phyloP scores from a whole-genome alignment of 345 rosid genomes.

The Noccaea bulbosa region DNA sequence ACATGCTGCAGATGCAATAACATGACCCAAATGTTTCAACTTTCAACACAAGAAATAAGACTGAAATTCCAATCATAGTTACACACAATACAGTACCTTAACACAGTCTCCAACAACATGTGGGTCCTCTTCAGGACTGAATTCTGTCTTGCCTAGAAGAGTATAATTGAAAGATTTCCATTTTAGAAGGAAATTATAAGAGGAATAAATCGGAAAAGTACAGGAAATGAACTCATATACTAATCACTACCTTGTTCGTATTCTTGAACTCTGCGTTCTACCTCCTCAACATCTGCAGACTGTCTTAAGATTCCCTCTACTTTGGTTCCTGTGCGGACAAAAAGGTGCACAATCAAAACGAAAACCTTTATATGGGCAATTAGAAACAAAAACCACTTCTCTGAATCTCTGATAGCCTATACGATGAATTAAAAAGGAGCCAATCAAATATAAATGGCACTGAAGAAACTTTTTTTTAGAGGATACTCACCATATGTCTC shows the following conservation, averaged over 20 bases:
- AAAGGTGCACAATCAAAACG: conserved; percentile 38
- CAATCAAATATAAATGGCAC: background rate
- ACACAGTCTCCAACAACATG: conserved; percentile 99
- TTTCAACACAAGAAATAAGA: conserved; percentile 24
- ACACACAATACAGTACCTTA: conserved; percentile 59
- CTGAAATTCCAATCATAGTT: conserved; percentile 28
- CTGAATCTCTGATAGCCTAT: background rate
- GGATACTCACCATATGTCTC: conserved; percentile 75
- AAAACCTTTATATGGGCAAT: conserved; percentile 10
- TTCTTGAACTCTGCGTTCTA: conserved; percentile 85
- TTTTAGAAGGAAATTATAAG: background rate
- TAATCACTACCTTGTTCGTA: conserved; percentile 80
- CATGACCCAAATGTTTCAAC: conserved; percentile 35
- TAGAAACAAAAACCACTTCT: conserved; percentile 1
- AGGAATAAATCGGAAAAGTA: background rate
- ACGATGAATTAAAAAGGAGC: background rate
- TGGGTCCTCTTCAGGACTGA: conserved; percentile 87
- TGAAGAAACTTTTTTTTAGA: background rate
- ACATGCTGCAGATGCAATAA: conserved; percentile 75
- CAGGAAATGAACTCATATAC: conserved; percentile 8
- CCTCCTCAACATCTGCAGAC: conserved; percentile 99
- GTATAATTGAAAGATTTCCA: background rate
- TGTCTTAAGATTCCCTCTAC: conserved; percentile 95
- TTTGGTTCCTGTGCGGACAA: conserved; percentile 58
- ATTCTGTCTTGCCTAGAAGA: conserved; percentile 76